A percentile compares a stretch with the other conserved stretches of the same genome.
Evolutionary conservation across 202 grass and related monocot genomes (phyloP).

Genomic region (Hordeum pubiflorum): DNA sequence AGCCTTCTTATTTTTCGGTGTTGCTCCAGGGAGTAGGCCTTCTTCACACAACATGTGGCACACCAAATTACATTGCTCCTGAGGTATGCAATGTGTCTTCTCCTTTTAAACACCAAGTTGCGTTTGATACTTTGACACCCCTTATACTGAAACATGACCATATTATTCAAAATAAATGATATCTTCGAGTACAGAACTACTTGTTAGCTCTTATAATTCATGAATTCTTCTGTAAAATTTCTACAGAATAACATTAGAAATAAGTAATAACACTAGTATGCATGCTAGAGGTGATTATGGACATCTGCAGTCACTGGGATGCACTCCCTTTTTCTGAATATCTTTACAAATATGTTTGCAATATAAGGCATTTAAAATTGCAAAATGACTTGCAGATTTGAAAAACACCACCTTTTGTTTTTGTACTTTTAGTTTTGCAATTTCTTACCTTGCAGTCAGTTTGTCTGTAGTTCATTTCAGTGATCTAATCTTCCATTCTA

Average conservation of each 20-base stretch:
- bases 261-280: neutral
- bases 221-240: neutral
- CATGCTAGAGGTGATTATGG: neutral
- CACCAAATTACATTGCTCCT: constrained; percentile 91
- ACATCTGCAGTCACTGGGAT: neutral
- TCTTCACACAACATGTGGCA: constrained; percentile 86
- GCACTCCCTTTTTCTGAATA: neutral
- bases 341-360: neutral
- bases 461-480: neutral
- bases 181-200: neutral
- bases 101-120: no score
- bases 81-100: constrained; percentile 42
- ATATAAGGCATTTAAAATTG: no score
- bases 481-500: neutral
- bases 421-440: neutral
- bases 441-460: neutral
- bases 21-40: constrained; percentile 55
- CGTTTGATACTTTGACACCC: no score
- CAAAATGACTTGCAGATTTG: no score
- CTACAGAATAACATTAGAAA: neutral
- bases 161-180: neutral
- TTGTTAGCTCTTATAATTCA: constrained; percentile 3
- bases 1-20: neutral
- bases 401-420: no score
- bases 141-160: no score